Evolutionary conservation across 805 yeast genomes (phyloP), one percentile per base, ranked within the genome.

Genomic region (Wickerhamomyces bovis): DNA sequence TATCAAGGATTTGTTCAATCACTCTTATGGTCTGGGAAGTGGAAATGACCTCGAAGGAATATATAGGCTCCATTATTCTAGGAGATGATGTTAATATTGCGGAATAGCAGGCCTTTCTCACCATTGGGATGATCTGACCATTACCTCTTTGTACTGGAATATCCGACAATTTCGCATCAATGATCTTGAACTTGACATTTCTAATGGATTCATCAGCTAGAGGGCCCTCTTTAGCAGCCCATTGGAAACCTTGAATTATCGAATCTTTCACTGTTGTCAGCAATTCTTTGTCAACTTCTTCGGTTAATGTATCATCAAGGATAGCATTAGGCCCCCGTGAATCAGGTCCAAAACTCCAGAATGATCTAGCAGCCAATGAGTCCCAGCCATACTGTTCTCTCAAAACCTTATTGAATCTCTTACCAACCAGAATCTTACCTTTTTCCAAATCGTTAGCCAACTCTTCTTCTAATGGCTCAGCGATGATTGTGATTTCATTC

Each of bases 221-320:
- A 0, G 99, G 99, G 0, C 99, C 99, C 56, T 87, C 96, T 46
- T 79, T 72, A 0, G 78, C 72, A 3, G 85, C 83, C 94, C 96
- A 86, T 55, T 77, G 75, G 66, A 92, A 94, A 0, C 98, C 99
- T 53, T 82, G 83, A 2, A 70, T 66, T 1, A 90, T 74, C 2
- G 79, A 69, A 7, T 77, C 81, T 50, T 78, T 81, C 25, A 76
- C 70, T 0, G 66, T 44, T 1, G 56, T 48, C 30, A 85, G 55
- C 11, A 66, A 44, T 22, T 66, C 65, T 57, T 80, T 80, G 57
- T 87, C 85, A 1, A 83, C 82, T 47, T 85, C 94, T 25, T 72
- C 81, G 0, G 82, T 75, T 3, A 90, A 58, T 0, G 95, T 86
- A 55, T 92, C 97, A 62, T 92, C 87, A 16, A 70, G 58, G 9